A percentile compares a stretch with the other conserved stretches of the same genome.
These are phyloP conservation scores for Sugiyamaella novakii DNA, from an alignment of 1,139 yeast genomes.

Conservation along the genomic window DNA sequence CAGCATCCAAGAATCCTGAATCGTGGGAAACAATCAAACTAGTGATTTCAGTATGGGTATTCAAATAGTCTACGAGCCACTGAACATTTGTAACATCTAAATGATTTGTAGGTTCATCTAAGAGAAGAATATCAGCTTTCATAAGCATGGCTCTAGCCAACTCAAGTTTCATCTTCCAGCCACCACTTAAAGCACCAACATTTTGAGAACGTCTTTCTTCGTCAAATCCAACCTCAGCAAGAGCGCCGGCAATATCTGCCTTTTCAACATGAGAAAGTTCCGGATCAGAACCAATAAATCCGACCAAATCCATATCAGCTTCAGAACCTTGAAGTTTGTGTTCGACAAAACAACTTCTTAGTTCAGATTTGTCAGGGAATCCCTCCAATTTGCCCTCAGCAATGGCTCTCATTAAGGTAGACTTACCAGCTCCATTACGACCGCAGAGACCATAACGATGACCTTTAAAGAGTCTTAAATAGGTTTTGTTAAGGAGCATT, in stretches of 20 bases:
- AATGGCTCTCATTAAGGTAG: conserved; percentile 95
- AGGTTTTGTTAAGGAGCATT: conserved; percentile 93
- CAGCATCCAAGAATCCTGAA: conserved; percentile 92
- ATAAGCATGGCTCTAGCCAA: conserved; percentile 97
- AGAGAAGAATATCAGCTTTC: conserved; percentile 91
- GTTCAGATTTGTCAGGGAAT: conserved; percentile 85
- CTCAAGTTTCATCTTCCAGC: conserved; percentile 99
- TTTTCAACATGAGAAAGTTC: conserved; percentile 64
- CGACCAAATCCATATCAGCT: conserved; percentile 84
- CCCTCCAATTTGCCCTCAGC: conserved; percentile 98
- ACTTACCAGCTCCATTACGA: conserved; percentile 98
- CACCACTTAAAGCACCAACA: conserved; percentile 95
- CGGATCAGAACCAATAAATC: conserved; percentile 89
- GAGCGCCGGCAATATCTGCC: conserved; percentile 73
- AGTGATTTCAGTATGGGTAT: conserved; percentile 72
- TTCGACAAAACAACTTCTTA: conserved; percentile 95
- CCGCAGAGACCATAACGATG: conserved; percentile 98
- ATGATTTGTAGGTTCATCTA: conserved; percentile 99
- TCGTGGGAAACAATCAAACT: conserved; percentile 97
- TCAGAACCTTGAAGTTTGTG: conserved; percentile 96
- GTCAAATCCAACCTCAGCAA: conserved; percentile 85
- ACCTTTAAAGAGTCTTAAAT: conserved; percentile 82
- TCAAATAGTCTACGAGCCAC: conserved; percentile 89
- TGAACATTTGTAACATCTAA: conserved; percentile 91
- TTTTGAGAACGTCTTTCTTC: conserved; percentile 85